Percentiles rank a stretch among this genome's conserved stretches.
phyloP scores from a whole-genome alignment of 108 stramenopile genomes.

The Skeletonema marinoi region DNA sequence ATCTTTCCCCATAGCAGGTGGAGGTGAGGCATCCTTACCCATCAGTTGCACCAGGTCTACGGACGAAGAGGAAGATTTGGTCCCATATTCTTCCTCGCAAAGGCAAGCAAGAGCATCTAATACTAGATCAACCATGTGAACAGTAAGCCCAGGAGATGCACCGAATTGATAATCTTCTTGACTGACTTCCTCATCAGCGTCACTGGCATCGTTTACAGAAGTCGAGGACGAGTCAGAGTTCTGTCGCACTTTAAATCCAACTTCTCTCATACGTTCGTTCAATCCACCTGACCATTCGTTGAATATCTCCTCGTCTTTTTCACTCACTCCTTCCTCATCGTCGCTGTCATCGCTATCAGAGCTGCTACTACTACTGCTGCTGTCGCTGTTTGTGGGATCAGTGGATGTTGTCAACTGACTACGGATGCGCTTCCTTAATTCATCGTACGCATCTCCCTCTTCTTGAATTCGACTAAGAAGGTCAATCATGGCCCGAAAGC shows the following conservation, averaged over 20 bases:
- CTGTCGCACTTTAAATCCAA: slow-evolving; percentile 19
- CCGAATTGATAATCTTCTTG: slow-evolving; percentile 50
- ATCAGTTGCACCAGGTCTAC: slow-evolving; percentile 37
- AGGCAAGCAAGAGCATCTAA: slow-evolving; percentile 71
- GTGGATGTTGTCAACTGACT: slow-evolving; percentile 23
- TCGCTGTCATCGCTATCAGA: slow-evolving; percentile 23
- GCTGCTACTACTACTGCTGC: slow-evolving; percentile 26
- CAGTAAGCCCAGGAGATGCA: slow-evolving; percentile 65
- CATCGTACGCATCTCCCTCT: slow-evolving; percentile 65
- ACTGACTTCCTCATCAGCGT: slow-evolving; percentile 1
- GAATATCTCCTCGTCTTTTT: slow-evolving; percentile 25
- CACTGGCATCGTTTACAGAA: background rate
- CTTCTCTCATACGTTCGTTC: slow-evolving; percentile 27
- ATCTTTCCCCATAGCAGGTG: slow-evolving; percentile 35
- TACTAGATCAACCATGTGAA: slow-evolving; percentile 61
- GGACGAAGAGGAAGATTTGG: background rate
- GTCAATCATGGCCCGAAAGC: slow-evolving; percentile 56
- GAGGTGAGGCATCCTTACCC: slow-evolving; percentile 9
- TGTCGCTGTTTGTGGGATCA: background rate
- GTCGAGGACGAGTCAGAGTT: slow-evolving; percentile 3
- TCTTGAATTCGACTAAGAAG: slow-evolving; percentile 54
- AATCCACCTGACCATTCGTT: slow-evolving; percentile 24
- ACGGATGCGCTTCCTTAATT: slow-evolving; percentile 47
- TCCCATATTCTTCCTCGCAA: slow-evolving; percentile 27
- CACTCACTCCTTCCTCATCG: slow-evolving; percentile 20